Base-by-base conservation (phyloP, 78 protist genomes). In the Dictyostelium citrinum region DNA sequence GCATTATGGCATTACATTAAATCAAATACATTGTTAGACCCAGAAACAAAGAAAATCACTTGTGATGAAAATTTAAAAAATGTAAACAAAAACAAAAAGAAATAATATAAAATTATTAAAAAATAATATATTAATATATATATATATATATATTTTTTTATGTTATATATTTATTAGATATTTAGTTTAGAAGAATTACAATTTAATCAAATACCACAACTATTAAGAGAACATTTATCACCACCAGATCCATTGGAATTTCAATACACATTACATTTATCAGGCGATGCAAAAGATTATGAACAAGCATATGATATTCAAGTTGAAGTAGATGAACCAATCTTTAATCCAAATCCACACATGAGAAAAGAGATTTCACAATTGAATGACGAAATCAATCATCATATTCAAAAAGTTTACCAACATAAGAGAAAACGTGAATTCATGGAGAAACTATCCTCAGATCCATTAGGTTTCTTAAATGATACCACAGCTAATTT, bases 191-290 rank as follows among this genome's bases (percentile, higher is more conserved):
- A 88, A 41, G 80, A 35, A 20, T 35, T 88, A 49, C 93, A 88
- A 78, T 88, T 88, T 64, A 88, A 78, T 88, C 93, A 88, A 78
- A 88, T 88, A 45, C 93, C 93, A 46, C 93, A 88, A 78, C 22
- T 88, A 33, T 43, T 88, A 45, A 88, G 93, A 88, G 93, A 88
- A 35, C 93, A 88, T 67, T 68, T 88, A 29, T 72, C 80, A 78
- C 77, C 93, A 67, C 76, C 93, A 3, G 93, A 88, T 33, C 93
- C 93, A 78, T 88, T 88, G 29, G 93, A 88, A 79, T 88, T 88
- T 68, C 80, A 61, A 22, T 88, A 88, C 39, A 81, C 82, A 31
- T 29, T 88, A 5, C 68, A 68, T 39, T 68, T 88, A 29, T 51
- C 83, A 27, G 93, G 93, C 0, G 93, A 88, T 88, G 76, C 85